Evolutionary conservation across 1,284 basidiomycete genomes (phyloP), one percentile per base, ranked within the genome.

Genomic region (Apiotrichum mycotoxinovorans): DNA sequence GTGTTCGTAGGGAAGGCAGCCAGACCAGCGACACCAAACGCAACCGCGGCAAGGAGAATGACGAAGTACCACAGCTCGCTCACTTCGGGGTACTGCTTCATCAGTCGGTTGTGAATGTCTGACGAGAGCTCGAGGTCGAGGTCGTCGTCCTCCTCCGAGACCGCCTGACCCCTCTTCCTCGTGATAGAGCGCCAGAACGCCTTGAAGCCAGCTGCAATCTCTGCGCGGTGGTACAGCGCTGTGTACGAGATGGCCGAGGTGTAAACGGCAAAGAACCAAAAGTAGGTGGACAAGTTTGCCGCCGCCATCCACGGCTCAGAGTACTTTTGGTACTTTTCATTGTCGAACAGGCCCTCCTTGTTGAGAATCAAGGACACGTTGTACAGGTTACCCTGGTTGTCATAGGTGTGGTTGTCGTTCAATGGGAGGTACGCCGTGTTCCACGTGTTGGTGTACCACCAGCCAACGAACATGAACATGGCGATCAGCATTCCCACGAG

Each of bases 71-170:
- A 34, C 51, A 54, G 53, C 45, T 62, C 61, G 10, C 54, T 48
- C 9, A 62, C 61, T 12, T 62, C 61, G 0, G 81, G 77, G 72
- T 94, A 95, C 33, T 77, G 80, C 50, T 55, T 50, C 61, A 71
- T 71, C 27, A 68, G 54, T 25, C 61, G 57, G 51, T 55, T 61
- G 60, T 71, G 69, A 15, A 68, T 48, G 48, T 71, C 68, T 12
- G 30, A 30, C 30, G 30, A 30, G 30, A 30, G n/a, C 47, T 68
- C 64, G 42, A 63, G 63, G 38, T 70, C 64, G n/a, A 20, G 22
- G 12, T 64, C 63, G 8, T 60, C 61, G 22, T 57, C 57, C 59
- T 81, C 81, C 35, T 86, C 75, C 25, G 27, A n/a, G 3, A 20
- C 12, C 37, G 27, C 38, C 23, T 42, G 50, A n/a, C 20, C 8